These are phyloP conservation scores for Pseudonitzschia pungens DNA, from an alignment of 108 stramenopile species.

Conservation along the genomic window DNA sequence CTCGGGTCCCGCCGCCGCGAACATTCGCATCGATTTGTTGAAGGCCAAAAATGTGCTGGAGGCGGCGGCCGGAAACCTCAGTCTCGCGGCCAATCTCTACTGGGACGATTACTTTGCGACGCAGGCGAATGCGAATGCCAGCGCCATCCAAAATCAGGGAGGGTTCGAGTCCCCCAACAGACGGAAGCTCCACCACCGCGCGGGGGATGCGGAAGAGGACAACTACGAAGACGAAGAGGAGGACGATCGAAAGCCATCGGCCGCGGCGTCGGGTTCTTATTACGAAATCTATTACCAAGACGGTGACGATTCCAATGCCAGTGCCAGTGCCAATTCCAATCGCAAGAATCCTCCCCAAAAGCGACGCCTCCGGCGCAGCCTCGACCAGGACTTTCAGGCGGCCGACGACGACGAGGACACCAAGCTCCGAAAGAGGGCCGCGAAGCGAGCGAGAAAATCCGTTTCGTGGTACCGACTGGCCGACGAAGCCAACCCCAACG, in stretches of 20 bases:
- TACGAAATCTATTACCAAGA: neutral
- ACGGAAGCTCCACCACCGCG: neutral
- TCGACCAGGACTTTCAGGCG: conserved; percentile 13
- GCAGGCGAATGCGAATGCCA: neutral
- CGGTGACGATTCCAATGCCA: too few relatives aligned
- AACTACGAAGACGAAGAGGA: neutral
- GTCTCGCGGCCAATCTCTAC: conserved; percentile 67
- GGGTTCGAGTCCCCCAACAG: neutral
- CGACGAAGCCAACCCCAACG: conserved; percentile 4
- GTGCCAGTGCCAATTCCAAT: too few relatives aligned
- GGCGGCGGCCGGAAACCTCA: conserved; percentile 64
- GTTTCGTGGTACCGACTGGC: neutral
- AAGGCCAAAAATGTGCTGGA: conserved; percentile 57
- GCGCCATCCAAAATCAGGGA: neutral
- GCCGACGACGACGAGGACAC: conserved; percentile 12
- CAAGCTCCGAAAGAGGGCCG: conserved; percentile 1
- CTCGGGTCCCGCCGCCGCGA: neutral
- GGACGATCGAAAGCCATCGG: neutral
- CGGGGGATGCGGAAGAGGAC: neutral
- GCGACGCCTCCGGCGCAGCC: conserved; percentile 11
- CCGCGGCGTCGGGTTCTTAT: neutral
- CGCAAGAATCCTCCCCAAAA: neutral
- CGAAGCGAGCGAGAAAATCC: conserved; percentile 3
- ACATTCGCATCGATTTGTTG: conserved; percentile 27
- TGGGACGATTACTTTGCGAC: conserved; percentile 76